Percentiles rank a stretch among this genome's conserved stretches.
Evolutionary conservation across 805 yeast genomes (phyloP).

Genomic region (Candida saitoana): DNA sequence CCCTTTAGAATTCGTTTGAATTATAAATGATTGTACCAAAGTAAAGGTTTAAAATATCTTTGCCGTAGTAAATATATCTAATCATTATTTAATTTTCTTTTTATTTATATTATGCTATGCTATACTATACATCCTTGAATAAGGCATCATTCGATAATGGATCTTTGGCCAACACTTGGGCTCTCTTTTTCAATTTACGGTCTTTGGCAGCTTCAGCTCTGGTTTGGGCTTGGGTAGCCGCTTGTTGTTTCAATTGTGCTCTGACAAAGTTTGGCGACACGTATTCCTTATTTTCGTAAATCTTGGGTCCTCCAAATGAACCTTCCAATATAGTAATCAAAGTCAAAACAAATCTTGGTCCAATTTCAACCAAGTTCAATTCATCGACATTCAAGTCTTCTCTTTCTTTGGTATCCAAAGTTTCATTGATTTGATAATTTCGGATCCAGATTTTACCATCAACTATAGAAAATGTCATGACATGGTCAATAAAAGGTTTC

Average conservation of each 20-base stretch:
- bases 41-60: too few species aligned
- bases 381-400: constrained; percentile 51
- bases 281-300: constrained; percentile 93
- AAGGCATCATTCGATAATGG: constrained; percentile 77
- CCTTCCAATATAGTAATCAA: constrained; percentile 91
- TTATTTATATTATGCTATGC: too few species aligned
- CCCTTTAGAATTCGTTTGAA: too few species aligned
- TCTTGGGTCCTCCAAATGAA: constrained; percentile 95
- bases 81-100: too few species aligned
- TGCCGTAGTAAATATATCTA: too few species aligned
- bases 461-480: constrained; percentile 85
- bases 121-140: constrained; percentile 40
- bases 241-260: constrained; percentile 77
- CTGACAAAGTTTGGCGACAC: constrained; percentile 94
- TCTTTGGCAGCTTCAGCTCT: constrained; percentile 78
- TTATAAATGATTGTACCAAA: too few species aligned
- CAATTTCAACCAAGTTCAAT: constrained; percentile 84
- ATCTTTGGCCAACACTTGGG: constrained; percentile 68
- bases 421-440: constrained; percentile 81
- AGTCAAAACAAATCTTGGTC: constrained; percentile 93
- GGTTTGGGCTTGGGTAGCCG: constrained; percentile 71
- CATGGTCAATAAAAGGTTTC: constrained; percentile 94
- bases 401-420: constrained; percentile 55
- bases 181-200: constrained; percentile 72
- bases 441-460: constrained; percentile 95